Conservation (phyloP, 306 rosid genomes). For the Acacia crassicarpa region DNA sequence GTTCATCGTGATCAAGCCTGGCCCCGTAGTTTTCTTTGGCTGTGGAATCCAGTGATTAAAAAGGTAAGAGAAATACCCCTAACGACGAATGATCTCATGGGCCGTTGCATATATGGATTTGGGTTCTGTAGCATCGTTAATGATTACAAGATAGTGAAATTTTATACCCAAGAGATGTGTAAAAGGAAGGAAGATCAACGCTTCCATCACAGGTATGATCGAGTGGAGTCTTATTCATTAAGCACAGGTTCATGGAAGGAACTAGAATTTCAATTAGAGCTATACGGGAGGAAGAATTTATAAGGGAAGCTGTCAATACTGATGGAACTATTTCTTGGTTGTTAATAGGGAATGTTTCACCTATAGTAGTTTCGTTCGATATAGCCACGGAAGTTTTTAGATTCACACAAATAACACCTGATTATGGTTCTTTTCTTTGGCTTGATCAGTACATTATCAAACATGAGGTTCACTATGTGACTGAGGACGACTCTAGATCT, state of each 20-base stretch:
- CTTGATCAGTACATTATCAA: not conserved
- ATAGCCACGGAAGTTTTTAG: not conserved
- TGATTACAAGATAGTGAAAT: not conserved
- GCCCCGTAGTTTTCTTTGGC: not conserved
- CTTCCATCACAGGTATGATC: not conserved
- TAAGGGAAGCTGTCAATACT: not conserved
- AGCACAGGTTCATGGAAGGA: not conserved
- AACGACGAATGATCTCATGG: not conserved
- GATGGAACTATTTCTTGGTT: not conserved
- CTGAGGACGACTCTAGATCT: not conserved
- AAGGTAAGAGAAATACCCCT: not conserved
- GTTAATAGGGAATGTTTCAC: too few relatives aligned
- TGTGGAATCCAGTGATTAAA: not conserved
- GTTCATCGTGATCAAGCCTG: accelerated
- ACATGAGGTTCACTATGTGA: not conserved
- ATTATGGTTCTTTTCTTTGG: not conserved
- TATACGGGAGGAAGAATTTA: too few relatives aligned
- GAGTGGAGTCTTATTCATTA: not conserved
- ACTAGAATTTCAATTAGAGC: not conserved
- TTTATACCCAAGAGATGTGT: not conserved
- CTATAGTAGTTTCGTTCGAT: not conserved
- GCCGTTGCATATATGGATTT: not conserved
- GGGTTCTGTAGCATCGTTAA: not conserved
- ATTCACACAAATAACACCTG: not conserved
- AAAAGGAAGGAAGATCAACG: not conserved